Conservation (phyloP, 306 rosid species). For the Elaeagnus macrophylla region DNA sequence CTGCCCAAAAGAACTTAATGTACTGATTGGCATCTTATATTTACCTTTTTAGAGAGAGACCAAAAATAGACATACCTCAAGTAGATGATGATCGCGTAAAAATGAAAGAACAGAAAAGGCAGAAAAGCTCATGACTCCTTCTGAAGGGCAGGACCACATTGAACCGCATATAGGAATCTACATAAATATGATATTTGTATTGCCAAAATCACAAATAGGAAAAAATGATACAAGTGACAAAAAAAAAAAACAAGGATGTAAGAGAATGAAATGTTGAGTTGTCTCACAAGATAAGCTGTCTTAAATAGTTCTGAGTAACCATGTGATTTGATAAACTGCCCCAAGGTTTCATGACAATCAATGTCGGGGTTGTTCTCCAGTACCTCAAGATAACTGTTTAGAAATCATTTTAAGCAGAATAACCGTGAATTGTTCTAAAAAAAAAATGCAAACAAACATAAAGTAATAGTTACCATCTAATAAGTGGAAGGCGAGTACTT, state of each 20-base stretch:
- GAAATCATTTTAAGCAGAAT: no score
- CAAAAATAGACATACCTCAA: slow-evolving; percentile 46
- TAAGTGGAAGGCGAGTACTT: neutral
- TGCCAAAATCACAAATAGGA: slow-evolving; percentile 1
- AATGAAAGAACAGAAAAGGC: slow-evolving; percentile 75
- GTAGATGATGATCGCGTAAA: slow-evolving; percentile 71
- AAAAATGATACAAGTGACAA: neutral
- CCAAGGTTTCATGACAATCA: slow-evolving; percentile 64
- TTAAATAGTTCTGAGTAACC: slow-evolving; percentile 74
- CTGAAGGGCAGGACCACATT: slow-evolving; percentile 74
- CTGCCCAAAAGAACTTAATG: no score
- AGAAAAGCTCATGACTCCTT: slow-evolving; percentile 69
- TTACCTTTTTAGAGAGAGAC: neutral
- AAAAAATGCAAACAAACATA: neutral
- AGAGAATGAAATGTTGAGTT: neutral
- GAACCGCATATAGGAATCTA: slow-evolving; percentile 80
- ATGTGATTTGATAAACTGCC: slow-evolving; percentile 52
- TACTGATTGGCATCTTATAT: no score
- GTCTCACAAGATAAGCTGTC: slow-evolving; percentile 73
- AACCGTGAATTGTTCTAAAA: neutral
- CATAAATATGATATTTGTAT: slow-evolving; percentile 4
- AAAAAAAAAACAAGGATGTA: neutral
- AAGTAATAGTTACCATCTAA: neutral
- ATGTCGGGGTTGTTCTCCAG: slow-evolving; percentile 62
- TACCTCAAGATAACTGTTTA: slow-evolving; percentile 61